These are phyloP conservation scores for Claviceps capensis DNA, from an alignment of 2,329 filamentous ascomycete genomes.

Conservation along the genomic window DNA sequence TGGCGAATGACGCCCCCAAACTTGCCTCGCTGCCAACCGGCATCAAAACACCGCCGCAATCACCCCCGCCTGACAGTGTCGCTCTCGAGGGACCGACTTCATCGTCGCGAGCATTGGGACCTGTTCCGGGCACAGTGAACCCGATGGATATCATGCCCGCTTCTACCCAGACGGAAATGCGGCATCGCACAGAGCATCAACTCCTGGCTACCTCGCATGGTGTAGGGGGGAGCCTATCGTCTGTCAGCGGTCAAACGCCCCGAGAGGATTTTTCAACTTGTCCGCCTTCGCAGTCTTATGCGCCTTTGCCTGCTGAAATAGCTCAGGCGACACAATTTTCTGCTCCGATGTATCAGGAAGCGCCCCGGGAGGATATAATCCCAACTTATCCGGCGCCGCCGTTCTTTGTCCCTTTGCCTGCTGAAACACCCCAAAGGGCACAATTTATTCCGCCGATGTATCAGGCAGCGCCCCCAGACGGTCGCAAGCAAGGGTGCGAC, in stretches of 20 bases:
- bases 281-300: slow-evolving; percentile 11
- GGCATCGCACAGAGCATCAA: slow-evolving; percentile 24
- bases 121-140: slow-evolving; percentile 35
- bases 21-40: not conserved
- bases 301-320: slow-evolving; percentile 5
- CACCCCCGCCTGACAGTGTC: not conserved
- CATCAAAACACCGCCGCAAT: slow-evolving; percentile 1
- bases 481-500: slow-evolving; percentile 9
- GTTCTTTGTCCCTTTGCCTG: slow-evolving; percentile 8
- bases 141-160: slow-evolving; percentile 40
- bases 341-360: slow-evolving; percentile 11
- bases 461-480: not conserved
- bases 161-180: slow-evolving; percentile 23
- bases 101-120: slow-evolving; percentile 18
- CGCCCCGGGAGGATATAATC: not conserved
- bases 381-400: slow-evolving; percentile 8
- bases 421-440: slow-evolving; percentile 12
- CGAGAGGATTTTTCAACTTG: slow-evolving; percentile 2
- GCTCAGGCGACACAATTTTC: slow-evolving; percentile 16
- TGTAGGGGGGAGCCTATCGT: slow-evolving; percentile 10
- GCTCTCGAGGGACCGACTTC: slow-evolving; percentile 9
- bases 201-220: slow-evolving; percentile 16
- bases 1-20: slow-evolving; percentile 4
- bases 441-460: slow-evolving; percentile 16
- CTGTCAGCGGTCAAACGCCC: slow-evolving; percentile 1